These are phyloP conservation scores for Colletotrichum brevisporum DNA, from an alignment of 2,329 filamentous ascomycete species.

Conservation along the genomic window DNA sequence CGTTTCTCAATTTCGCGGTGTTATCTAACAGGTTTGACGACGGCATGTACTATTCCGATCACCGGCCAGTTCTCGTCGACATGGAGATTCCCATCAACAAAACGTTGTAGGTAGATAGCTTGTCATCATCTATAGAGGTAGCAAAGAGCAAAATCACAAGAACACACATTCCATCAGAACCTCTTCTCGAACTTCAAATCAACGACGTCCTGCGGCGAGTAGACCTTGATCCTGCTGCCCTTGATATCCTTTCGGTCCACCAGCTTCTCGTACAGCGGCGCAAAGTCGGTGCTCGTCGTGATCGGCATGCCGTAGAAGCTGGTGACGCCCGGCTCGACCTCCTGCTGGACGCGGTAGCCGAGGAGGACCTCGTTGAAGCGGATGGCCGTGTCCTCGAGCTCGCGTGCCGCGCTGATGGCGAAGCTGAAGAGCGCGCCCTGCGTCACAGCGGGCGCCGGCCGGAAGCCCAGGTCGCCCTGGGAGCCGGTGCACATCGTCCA, in stretches of 20 bases:
- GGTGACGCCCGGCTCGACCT: conserved; percentile 30
- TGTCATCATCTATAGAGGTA: too few species aligned
- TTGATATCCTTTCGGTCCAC: conserved; percentile 27
- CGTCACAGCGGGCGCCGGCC: conserved; percentile 46
- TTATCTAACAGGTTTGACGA: conserved; percentile 76
- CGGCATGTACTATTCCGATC: conserved; percentile 73
- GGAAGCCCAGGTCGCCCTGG: conserved; percentile 45
- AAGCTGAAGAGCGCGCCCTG: conserved; percentile 56
- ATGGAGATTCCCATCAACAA: conserved; percentile 51
- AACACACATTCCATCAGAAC: not conserved
- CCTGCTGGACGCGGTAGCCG: conserved; percentile 47
- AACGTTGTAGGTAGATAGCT: not conserved
- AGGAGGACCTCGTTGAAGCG: conserved; percentile 58
- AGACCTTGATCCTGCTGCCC: not conserved
- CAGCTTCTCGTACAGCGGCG: conserved; percentile 19
- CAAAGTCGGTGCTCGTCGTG: conserved; percentile 20
- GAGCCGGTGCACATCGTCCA: conserved; percentile 53
- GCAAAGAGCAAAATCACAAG: too few species aligned
- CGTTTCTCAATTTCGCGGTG: conserved; percentile 68
- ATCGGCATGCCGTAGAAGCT: not conserved
- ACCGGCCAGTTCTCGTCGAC: conserved; percentile 76
- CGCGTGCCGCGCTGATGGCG: conserved; percentile 47
- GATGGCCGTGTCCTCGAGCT: conserved; percentile 49
- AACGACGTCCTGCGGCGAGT: not conserved
- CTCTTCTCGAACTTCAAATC: conserved; percentile 15